These are phyloP conservation scores for Tolypocladium sp. DNA, from an alignment of 2,329 filamentous ascomycete species.

Conservation along the genomic window DNA sequence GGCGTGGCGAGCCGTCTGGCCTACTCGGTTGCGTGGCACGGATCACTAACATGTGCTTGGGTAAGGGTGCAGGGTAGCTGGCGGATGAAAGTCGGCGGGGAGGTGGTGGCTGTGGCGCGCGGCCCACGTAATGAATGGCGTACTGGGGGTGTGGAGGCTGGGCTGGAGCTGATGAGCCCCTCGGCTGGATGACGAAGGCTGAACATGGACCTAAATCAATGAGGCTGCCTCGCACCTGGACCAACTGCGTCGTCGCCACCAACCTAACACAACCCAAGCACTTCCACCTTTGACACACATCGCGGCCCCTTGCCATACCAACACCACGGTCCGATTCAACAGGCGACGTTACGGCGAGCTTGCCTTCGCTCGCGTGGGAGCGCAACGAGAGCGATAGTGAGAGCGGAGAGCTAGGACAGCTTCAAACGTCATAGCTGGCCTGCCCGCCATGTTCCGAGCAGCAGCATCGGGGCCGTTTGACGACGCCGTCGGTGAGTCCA, in stretches of 20 bases:
- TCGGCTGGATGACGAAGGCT: not conserved
- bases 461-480: conserved; percentile 49
- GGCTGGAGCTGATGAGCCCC: not conserved
- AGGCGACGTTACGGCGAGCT: not conserved
- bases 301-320: not conserved
- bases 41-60: no score
- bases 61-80: not conserved
- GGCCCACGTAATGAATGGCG: not conserved
- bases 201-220: not conserved
- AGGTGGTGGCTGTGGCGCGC: not conserved
- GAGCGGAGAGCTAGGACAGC: not conserved
- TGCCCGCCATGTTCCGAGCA: conserved; percentile 46
- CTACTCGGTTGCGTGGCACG: no score
- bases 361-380: not conserved
- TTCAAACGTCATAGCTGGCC: conserved; percentile 10
- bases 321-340: not conserved
- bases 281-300: not conserved
- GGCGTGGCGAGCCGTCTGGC: not conserved
- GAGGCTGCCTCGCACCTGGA: no score
- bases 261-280: not conserved
- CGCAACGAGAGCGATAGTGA: not conserved
- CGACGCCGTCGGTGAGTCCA: conserved; percentile 46
- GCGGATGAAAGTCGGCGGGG: not conserved
- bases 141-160: not conserved
- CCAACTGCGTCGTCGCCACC: not conserved